Base-by-base conservation (phyloP, 1,139 yeast genomes). In the Candida gigantensis region DNA sequence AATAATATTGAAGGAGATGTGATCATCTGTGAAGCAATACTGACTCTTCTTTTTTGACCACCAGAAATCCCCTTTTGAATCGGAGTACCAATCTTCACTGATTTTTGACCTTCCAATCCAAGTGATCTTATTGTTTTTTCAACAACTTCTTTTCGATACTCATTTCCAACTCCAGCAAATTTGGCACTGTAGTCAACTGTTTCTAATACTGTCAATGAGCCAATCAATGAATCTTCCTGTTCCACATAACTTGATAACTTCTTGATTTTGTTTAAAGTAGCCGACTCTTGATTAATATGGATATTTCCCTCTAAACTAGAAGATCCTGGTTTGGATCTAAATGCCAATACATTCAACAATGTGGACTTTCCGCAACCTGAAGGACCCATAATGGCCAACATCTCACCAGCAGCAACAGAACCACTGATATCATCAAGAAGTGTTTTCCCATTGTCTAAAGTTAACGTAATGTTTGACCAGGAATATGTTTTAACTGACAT, bases 361-460 rank as follows among this genome's bases (percentile, higher is more conserved):
- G 58, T 53, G 12, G 59, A 54, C 35, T 50, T 55, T 5, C 60
- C 60, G 13, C 52, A 47, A 15, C 60, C 60, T 6, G 58, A 52
- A 7, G 57, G 56, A 7, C 60, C 60, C 60, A 55, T 55, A 20
- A 55, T 40, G 1, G 56, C 57, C 36, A 58, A 52, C 26, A 59
- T 44, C 34, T 55, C 57, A 4, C 63, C 64, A 2, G 56, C 50
- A 26, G 41, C 40, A 17, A 58, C 55, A 35, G 47, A 39, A 5
- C 62, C 62, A 11, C 51, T 52, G 18, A 56, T 49, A 24, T 49
- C 35, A 31, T 57, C 52, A 10, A 47, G 30, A 17, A 45, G 29
- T 5, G 24, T 19, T 20, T 41, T 69, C 81, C 68, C 36, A 81
- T 77, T 15, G 88, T 89, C 28, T 20, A 39, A 26, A 9, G 34